Base-by-base conservation (phyloP, 1,284 basidiomycete species). In the Xanthoconium separans region DNA sequence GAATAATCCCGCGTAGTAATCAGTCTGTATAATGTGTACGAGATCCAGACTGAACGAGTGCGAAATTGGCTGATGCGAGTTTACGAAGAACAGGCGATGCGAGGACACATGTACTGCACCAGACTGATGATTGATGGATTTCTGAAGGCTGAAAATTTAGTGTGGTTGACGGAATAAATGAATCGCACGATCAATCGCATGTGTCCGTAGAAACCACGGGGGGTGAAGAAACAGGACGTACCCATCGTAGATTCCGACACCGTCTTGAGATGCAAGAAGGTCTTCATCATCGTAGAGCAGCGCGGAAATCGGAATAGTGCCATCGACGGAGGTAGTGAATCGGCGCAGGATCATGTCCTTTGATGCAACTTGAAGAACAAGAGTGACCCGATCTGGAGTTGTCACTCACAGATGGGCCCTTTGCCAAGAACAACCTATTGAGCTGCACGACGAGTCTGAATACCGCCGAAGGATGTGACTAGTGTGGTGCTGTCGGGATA, bases 1-100 rank as follows among this genome's bases (percentile, higher is more conserved):
- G 76, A 98, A 89, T 57, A 99, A 87, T 4, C 96, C 95, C 3
- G 88, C 86, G 68, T 97, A 98, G 72, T 91, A 84, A 61, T 98
- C 93, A 4, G 93, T 96, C 63, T 89, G 87, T 2, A 76, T 75
- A 50, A 98, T 78, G 56, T 76, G 74, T 0, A 79, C 75, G 9
- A 98, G 80, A 60, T 87, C 82, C 57, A 91, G 71, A 24, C 75
- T 71, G 64, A 89, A 87, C 1, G 85, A 87, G 36, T 75, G 72
- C 1, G 70, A 70, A 22, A 69, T 70, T 27, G 81, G 72, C 44
- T 81, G 76, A 24, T 73, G 68, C n/a, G 67, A 65, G 64, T 93
- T 85, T 59, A 93, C 77, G 74, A 91, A 94, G 75, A 95, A 85
- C 4, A 93, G 71, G 45, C 96, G 86, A 69, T 97, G 93, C 0